Conservation (phyloP, 2,329 filamentous ascomycete genomes). For the Cercospora sojina region DNA sequence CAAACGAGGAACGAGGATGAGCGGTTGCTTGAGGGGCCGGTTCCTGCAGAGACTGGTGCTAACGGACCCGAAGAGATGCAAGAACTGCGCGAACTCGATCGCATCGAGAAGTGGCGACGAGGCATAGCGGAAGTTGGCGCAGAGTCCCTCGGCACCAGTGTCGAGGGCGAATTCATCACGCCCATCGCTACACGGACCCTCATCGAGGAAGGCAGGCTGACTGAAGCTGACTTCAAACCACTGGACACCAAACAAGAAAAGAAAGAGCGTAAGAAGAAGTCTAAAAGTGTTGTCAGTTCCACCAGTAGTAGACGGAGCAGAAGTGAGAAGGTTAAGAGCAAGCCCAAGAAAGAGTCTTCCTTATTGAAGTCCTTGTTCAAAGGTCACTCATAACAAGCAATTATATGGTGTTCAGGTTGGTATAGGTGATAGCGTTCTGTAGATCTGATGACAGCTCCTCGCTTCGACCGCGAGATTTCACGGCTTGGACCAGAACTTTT, state of each 20-base stretch:
- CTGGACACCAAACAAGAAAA: conserved; percentile 36
- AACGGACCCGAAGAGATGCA: conserved; percentile 46
- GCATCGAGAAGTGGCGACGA: conserved; percentile 63
- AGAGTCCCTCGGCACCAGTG: conserved; percentile 57
- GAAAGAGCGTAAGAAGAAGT: conserved; percentile 39
- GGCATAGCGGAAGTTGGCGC: conserved; percentile 61
- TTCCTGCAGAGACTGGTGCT: conserved; percentile 25
- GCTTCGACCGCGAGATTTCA: background rate
- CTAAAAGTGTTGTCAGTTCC: conserved; percentile 26
- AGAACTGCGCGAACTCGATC: conserved; percentile 57
- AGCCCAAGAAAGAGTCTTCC: conserved; percentile 45
- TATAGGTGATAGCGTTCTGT: conserved; percentile 11
- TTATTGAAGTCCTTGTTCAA: conserved; percentile 46
- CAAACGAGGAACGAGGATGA: conserved; percentile 44
- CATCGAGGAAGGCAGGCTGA: conserved; percentile 47
- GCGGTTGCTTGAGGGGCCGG: conserved; percentile 16
- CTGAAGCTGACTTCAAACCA: conserved; percentile 47
- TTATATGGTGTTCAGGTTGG: background rate
- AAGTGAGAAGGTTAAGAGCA: conserved; percentile 27
- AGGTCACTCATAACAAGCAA: conserved; percentile 11
- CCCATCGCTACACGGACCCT: conserved; percentile 52
- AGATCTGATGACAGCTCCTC: background rate
- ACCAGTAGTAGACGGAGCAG: conserved; percentile 24
- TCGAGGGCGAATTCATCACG: conserved; percentile 66
- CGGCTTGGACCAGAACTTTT: background rate